A percentile compares a stretch with the other conserved stretches of the same genome.
phyloP scores from a whole-genome alignment of 1,284 basidiomycete species.

The Naganishia cerealis region DNA sequence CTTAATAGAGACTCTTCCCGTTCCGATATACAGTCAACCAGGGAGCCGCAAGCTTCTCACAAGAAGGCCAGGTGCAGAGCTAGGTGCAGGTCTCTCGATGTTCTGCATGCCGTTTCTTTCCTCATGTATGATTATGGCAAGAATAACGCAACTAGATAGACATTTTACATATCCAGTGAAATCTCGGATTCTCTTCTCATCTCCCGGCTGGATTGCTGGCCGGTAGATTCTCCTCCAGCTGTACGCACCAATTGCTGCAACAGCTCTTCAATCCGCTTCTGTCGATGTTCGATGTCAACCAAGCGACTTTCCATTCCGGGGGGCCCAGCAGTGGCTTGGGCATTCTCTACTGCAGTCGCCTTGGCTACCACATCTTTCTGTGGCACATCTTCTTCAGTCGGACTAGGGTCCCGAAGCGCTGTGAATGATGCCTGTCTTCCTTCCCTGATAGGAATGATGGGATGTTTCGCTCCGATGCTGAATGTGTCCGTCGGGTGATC shows the following conservation, averaged over 20 bases:
- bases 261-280: conserved; percentile 49
- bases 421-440: conserved; percentile 34
- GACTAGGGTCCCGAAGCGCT: conserved; percentile 39
- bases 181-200: conserved; percentile 13
- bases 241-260: conserved; percentile 36
- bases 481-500: not conserved
- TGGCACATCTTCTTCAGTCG: conserved; percentile 32
- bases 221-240: not conserved
- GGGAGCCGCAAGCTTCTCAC: too few species aligned
- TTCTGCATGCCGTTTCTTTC: not conserved
- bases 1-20: too few species aligned
- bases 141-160: not conserved
- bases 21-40: too few species aligned
- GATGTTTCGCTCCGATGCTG: not conserved
- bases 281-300: conserved; percentile 45
- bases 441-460: conserved; percentile 38
- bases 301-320: conserved; percentile 36
- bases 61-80: too few species aligned
- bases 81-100: not conserved
- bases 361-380: conserved; percentile 24
- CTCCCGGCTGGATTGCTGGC: not conserved
- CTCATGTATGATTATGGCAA: not conserved
- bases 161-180: conserved; percentile 11
- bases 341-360: conserved; percentile 31
- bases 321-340: conserved; percentile 4